phyloP scores from a whole-genome alignment of 441 rosid species.

The Pelargonium fulgidum region DNA sequence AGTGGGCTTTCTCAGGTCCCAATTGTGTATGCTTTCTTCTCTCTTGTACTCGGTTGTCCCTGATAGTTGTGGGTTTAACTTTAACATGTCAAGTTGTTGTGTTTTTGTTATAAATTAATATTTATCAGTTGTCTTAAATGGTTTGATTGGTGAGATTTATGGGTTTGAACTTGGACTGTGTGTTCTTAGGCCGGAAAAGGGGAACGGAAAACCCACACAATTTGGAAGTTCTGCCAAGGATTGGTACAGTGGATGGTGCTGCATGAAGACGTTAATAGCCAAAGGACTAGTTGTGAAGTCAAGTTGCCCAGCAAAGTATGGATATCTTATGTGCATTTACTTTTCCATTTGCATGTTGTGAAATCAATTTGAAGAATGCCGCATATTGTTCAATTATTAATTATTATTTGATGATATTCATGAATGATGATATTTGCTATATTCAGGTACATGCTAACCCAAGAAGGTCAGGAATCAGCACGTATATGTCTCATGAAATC shows the following conservation, averaged over 20 bases:
- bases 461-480: slow-evolving; percentile 70
- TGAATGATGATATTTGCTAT: slow-evolving; percentile 7
- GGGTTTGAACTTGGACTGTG: slow-evolving; percentile 8
- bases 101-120: not conserved
- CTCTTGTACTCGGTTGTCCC: slow-evolving; percentile 9
- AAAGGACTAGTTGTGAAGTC: slow-evolving; percentile 87
- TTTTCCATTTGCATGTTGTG: not conserved
- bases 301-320: slow-evolving; percentile 93
- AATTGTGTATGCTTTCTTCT: slow-evolving; percentile 42
- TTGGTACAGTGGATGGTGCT: slow-evolving; percentile 92
- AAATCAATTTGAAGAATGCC: not conserved
- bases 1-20: slow-evolving; percentile 81
- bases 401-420: slow-evolving; percentile 1
- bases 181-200: slow-evolving; percentile 68
- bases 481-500: slow-evolving; percentile 65
- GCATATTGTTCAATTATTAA: slow-evolving; percentile 6
- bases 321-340: slow-evolving; percentile 13
- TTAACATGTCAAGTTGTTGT: not conserved
- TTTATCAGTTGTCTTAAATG: slow-evolving; percentile 3
- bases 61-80: not conserved
- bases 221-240: slow-evolving; percentile 72
- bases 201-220: slow-evolving; percentile 57
- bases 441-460: slow-evolving; percentile 80
- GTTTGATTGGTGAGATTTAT: slow-evolving; percentile 14
- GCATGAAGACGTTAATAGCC: slow-evolving; percentile 71